Evolutionary conservation across 164 flowering plant species (phyloP).

Genomic region (Protea cynaroides): DNA sequence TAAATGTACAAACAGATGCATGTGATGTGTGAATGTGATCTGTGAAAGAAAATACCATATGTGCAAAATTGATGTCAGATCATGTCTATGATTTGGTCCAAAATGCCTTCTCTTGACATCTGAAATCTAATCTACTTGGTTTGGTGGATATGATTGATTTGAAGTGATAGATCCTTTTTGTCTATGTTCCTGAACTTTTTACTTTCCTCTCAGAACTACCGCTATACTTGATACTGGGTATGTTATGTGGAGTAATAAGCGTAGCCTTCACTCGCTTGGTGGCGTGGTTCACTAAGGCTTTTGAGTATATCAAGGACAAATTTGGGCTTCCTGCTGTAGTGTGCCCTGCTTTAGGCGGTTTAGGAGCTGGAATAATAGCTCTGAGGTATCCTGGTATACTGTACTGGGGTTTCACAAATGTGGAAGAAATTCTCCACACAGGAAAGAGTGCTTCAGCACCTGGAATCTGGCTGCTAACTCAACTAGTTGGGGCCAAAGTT

Average conservation of each 20-base stretch:
- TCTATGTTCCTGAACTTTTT: neutral
- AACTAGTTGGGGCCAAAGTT: constrained; percentile 89
- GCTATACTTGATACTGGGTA: constrained; percentile 86
- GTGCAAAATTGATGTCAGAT: neutral
- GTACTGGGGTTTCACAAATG: constrained; percentile 99
- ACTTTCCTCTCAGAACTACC: constrained; percentile 71
- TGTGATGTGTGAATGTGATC: too few relatives aligned
- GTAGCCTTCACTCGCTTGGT: constrained; percentile 86
- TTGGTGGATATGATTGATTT: neutral
- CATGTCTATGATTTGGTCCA: neutral
- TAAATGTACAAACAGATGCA: neutral
- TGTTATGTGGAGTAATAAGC: constrained; percentile 97
- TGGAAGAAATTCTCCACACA: constrained; percentile 92
- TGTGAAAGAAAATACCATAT: too few relatives aligned
- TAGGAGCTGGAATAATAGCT: constrained; percentile 96
- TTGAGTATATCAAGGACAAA: constrained; percentile 68
- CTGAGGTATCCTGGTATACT: constrained; percentile 92
- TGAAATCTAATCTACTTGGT: neutral
- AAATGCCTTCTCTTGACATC: neutral
- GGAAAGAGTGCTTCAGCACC: constrained; percentile 98
- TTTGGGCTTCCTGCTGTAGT: constrained; percentile 78
- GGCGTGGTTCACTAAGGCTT: constrained; percentile 67
- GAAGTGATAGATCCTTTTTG: neutral
- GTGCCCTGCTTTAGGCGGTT: constrained; percentile 95
- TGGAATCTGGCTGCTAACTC: constrained; percentile 90